phyloP scores from a whole-genome alignment of 2,329 filamentous ascomycete genomes.

The Cladosporium colombiae region DNA sequence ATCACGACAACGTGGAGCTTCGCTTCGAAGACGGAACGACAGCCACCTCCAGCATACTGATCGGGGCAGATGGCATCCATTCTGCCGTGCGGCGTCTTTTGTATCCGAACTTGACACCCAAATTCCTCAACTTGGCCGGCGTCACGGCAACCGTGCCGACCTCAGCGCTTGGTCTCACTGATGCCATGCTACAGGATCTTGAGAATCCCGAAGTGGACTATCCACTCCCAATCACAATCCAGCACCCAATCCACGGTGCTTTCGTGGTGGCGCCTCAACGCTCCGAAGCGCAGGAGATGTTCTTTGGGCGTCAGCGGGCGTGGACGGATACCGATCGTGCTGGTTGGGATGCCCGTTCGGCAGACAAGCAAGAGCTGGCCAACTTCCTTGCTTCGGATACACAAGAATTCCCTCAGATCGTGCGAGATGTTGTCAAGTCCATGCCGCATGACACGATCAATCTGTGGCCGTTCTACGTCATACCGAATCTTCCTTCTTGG shows the following conservation, averaged over 20 bases:
- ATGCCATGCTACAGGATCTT: neutral
- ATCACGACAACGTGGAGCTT: neutral
- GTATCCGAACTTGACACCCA: constrained; percentile 16
- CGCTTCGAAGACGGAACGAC: constrained; percentile 1
- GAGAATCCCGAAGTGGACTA: neutral
- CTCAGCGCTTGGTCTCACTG: neutral
- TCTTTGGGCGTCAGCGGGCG: neutral
- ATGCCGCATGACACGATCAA: neutral
- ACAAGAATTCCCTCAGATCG: neutral
- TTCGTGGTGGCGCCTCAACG: neutral
- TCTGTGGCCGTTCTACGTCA: constrained; percentile 4
- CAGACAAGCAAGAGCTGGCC: constrained; percentile 3
- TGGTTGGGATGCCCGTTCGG: neutral
- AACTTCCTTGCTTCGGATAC: neutral
- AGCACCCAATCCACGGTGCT: constrained; percentile 4
- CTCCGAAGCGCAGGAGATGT: neutral
- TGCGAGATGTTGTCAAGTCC: neutral
- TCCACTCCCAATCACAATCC: neutral
- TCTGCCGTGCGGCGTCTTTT: neutral
- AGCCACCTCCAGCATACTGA: neutral
- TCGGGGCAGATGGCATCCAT: constrained; percentile 15
- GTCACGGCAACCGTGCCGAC: constrained; percentile 19
- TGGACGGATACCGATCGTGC: neutral
- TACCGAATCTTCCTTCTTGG: constrained; percentile 1
- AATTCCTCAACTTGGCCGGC: constrained; percentile 16